Percentiles rank a stretch among this genome's conserved stretches.
These are phyloP conservation scores for Kodamaea laetipori DNA, from an alignment of 805 yeast species.

Conservation along the genomic window DNA sequence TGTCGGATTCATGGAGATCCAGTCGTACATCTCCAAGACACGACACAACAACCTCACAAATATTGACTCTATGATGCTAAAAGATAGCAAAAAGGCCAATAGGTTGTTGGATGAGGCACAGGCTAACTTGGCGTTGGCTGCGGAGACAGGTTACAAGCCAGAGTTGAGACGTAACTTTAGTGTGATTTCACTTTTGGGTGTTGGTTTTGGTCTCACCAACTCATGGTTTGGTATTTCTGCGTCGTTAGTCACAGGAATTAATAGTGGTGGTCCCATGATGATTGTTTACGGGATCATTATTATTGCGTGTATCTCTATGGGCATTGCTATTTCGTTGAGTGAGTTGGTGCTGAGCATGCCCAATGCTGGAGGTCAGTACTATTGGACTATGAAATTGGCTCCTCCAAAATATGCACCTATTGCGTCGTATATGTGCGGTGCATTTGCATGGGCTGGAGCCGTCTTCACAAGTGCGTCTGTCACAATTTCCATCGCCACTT, in stretches of 20 bases:
- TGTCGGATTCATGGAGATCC: conserved; percentile 12
- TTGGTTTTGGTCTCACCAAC: conserved; percentile 61
- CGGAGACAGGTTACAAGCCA: conserved; percentile 32
- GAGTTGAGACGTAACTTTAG: conserved; percentile 34
- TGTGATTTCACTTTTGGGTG: conserved; percentile 53
- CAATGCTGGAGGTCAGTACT: conserved; percentile 60
- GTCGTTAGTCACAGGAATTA: conserved; percentile 54
- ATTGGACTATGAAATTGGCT: conserved; percentile 58
- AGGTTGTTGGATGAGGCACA: conserved; percentile 22
- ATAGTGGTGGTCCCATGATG: conserved; percentile 60
- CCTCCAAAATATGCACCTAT: conserved; percentile 50
- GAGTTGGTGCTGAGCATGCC: conserved; percentile 57
- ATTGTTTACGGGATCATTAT: conserved; percentile 59
- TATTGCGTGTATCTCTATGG: conserved; percentile 47
- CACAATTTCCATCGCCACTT: conserved; percentile 53
- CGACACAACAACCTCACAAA: neutral
- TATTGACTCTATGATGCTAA: conserved; percentile 10
- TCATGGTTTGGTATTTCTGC: conserved; percentile 66
- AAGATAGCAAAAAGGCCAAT: conserved; percentile 11
- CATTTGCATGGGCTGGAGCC: conserved; percentile 62
- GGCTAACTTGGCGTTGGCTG: conserved; percentile 28
- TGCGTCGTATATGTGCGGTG: conserved; percentile 61
- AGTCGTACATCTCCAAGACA: conserved; percentile 7
- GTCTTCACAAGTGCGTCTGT: conserved; percentile 64
- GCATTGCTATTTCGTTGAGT: conserved; percentile 53